Conservation (phyloP, 805 yeast genomes). For the Suhomyces sp. region DNA sequence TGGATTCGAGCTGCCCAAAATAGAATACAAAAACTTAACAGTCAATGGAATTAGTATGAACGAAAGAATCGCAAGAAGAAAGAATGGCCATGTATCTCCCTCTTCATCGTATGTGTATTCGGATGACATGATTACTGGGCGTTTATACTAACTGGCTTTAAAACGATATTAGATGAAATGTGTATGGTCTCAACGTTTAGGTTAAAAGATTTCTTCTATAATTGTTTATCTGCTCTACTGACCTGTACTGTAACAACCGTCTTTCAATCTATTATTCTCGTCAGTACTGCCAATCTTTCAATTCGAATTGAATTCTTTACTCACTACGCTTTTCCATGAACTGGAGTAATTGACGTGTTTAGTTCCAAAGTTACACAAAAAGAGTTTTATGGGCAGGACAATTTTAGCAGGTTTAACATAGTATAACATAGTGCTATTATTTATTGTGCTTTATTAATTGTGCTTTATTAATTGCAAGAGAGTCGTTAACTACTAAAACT, state of each 20-base stretch:
- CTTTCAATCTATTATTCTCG: background rate
- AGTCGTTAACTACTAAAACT: slow-evolving; percentile 7
- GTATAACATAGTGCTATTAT: background rate
- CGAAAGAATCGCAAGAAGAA: slow-evolving; percentile 67
- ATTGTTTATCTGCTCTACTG: background rate
- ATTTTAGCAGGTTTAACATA: background rate
- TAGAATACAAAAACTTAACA: slow-evolving; percentile 21
- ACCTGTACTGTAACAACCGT: background rate
- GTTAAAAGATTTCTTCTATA: background rate
- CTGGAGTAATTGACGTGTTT: slow-evolving; percentile 6
- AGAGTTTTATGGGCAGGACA: background rate
- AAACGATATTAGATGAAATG: background rate
- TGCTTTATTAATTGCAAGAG: background rate
- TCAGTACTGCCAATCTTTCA: background rate
- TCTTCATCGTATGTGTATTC: slow-evolving; percentile 82
- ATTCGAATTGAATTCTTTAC: background rate
- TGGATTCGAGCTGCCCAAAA: slow-evolving; percentile 18
- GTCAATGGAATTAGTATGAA: slow-evolving; percentile 69
- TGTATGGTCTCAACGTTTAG: background rate
- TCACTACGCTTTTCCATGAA: background rate
- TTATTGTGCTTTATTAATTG: background rate
- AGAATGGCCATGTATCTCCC: slow-evolving; percentile 92
- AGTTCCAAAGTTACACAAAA: slow-evolving; percentile 4
- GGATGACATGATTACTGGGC: slow-evolving; percentile 29
- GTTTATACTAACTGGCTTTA: background rate